Base-by-base conservation (phyloP, 139 green algal species). In the Chlamydomonas asymmetrica region DNA sequence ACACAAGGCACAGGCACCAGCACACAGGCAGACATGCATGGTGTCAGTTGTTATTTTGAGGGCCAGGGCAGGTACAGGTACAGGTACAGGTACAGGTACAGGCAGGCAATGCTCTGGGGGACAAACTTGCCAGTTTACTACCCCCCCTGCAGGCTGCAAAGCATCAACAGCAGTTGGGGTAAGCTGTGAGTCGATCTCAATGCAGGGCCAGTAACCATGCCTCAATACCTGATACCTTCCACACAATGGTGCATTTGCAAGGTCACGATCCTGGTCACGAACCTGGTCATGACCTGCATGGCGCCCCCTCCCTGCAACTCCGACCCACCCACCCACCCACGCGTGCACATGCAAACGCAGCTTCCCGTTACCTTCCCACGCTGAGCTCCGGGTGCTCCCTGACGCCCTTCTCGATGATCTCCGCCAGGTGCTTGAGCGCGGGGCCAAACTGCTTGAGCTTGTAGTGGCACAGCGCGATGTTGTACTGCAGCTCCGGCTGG, bases 381-480 rank as follows among this genome's bases (percentile, higher is more conserved):
- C 87, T 88, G 8, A 97, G 89, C 76, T 97, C 93, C 22, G 93
- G 93, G 76, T 97, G 91, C 67, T 93, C 88, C 62, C 87, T 65
- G 32, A 94, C 85, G 16, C 91, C 92, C 39, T 80, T 65, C 83
- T 97, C 92, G 57, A 97, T 93, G 76, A 97, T 94, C 71, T 93
- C 88, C 25, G 90, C 86, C 29, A 96, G 61, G 71, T 91, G 64
- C 79, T 94, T 93, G 22, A 97, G 76, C n/a, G 93, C 90, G 23
- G 86, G 81, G 5, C 87, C 84, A 60, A 90, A 91, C 78, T 94
- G 83, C 73, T 91, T 92, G 31, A 78, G 73, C 66, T 88, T 87
- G 85, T 95, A 97, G 82, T 88, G 88, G 84, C 92, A 97, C 32
- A 94, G 82, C 8, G 90, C 92, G 38, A 93, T 88, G 72, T 92